These are phyloP conservation scores for Rhizoclosmatium globosum DNA, from an alignment of 192 early-diverging fungal species.

Conservation along the genomic window DNA sequence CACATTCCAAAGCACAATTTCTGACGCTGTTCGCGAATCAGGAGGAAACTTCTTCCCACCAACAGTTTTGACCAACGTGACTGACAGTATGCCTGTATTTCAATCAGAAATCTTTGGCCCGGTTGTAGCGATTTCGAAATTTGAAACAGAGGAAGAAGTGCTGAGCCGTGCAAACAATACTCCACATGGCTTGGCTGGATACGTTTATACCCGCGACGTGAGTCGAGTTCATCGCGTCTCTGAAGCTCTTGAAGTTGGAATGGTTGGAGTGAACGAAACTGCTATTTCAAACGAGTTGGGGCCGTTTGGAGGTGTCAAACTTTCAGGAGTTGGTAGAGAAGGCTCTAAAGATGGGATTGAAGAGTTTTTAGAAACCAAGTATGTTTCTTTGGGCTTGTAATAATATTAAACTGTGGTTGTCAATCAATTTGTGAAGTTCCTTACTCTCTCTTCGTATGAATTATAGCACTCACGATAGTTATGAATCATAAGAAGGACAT, in stretches of 20 bases:
- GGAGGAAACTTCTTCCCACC: conserved; percentile 85
- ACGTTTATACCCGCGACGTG: conserved; percentile 83
- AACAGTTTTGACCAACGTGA: conserved; percentile 79
- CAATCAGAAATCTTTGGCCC: conserved; percentile 93
- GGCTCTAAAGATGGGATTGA: conserved; percentile 71
- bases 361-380: conserved; percentile 75
- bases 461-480: too few species aligned
- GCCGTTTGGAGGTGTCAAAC: conserved; percentile 83
- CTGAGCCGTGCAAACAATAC: conserved; percentile 77
- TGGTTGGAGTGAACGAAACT: conserved; percentile 88
- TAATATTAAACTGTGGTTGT: too few species aligned
- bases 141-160: conserved; percentile 79
- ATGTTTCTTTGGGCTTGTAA: conserved; percentile 57
- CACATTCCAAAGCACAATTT: neutral
- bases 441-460: too few species aligned
- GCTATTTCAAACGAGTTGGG: conserved; percentile 54
- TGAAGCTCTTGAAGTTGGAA: conserved; percentile 83
- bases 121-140: conserved; percentile 78
- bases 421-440: too few species aligned
- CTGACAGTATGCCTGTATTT: conserved; percentile 71
- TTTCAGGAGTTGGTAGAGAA: conserved; percentile 77
- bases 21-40: neutral
- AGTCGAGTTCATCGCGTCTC: conserved; percentile 81
- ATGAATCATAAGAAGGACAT: too few species aligned
- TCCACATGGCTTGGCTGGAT: conserved; percentile 80